phyloP scores from a whole-genome alignment of 1,139 yeast species.

The Protomyces arabidopsidicola region DNA sequence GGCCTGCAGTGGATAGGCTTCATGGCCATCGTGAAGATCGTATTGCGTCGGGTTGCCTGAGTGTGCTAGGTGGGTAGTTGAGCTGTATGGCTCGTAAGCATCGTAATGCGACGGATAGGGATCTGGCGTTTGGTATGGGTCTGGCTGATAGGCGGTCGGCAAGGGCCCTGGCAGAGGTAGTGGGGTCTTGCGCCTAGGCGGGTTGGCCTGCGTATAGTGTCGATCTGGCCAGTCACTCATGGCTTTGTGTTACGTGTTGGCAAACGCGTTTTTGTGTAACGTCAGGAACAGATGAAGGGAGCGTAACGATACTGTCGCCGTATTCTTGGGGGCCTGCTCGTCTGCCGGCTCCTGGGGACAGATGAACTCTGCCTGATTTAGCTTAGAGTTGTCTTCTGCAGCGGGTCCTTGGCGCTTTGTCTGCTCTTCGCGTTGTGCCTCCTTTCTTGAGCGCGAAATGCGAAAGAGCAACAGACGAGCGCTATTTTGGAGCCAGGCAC shows the following conservation, averaged over 20 bases:
- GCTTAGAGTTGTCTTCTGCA: too few relatives aligned
- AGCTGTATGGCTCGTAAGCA: background rate
- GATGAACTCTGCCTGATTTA: too few relatives aligned
- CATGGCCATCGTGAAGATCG: background rate
- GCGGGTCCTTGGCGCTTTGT: too few relatives aligned
- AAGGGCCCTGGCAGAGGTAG: background rate
- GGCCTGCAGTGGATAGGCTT: slow-evolving; percentile 17
- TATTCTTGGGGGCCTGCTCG: too few relatives aligned
- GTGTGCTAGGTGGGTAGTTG: background rate
- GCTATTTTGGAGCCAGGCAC: too few relatives aligned
- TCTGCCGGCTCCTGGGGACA: too few relatives aligned
- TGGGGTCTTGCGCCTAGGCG: background rate
- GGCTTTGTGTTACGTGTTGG: background rate
- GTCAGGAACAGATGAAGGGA: too few relatives aligned
- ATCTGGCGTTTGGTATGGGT: background rate
- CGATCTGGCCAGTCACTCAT: background rate
- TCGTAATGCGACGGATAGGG: background rate
- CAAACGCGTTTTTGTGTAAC: background rate
- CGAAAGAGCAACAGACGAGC: too few relatives aligned
- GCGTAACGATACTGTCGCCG: too few relatives aligned
- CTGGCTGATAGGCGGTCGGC: background rate
- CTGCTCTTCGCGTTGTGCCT: too few relatives aligned
- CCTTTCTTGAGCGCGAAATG: too few relatives aligned
- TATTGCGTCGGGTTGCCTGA: background rate
- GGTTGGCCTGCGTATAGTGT: background rate